Evolutionary conservation across 768 basidiomycete genomes (phyloP).

Genomic region (Cantharellus anzutake): DNA sequence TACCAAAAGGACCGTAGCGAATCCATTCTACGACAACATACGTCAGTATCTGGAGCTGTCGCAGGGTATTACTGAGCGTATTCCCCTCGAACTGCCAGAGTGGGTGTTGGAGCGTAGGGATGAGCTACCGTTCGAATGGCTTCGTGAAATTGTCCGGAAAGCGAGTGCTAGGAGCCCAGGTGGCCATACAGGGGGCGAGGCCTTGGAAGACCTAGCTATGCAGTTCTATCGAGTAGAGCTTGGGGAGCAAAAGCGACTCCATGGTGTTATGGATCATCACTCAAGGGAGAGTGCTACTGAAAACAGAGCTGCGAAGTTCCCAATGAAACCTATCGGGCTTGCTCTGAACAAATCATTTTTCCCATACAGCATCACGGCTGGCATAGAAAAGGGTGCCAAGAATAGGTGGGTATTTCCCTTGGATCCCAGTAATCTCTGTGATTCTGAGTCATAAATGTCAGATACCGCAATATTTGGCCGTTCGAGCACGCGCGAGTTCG

Average conservation of each 20-base stretch:
- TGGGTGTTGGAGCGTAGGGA: constrained; percentile 30
- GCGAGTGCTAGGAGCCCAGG: background rate
- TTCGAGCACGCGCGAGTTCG: constrained; percentile 88
- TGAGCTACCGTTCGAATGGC: constrained; percentile 67
- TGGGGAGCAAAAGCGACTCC: constrained; percentile 73
- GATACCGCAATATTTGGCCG: constrained; percentile 95
- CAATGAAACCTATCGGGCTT: background rate
- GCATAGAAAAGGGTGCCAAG: constrained; percentile 84
- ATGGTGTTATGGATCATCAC: constrained; percentile 86
- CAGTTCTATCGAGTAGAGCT: constrained; percentile 90
- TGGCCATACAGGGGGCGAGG: constrained; percentile 34
- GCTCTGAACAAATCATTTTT: constrained; percentile 22
- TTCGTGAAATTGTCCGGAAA: constrained; percentile 47
- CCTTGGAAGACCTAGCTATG: constrained; percentile 64
- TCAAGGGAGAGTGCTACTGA: constrained; percentile 24
- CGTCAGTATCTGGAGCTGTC: constrained; percentile 73
- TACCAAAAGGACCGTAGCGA: constrained; percentile 28
- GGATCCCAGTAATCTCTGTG: background rate
- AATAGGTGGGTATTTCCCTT: constrained; percentile 41
- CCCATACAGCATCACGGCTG: constrained; percentile 89
- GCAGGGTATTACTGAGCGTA: constrained; percentile 48
- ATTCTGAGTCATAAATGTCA: constrained; percentile 15
- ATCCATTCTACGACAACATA: constrained; percentile 93
- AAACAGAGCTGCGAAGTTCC: constrained; percentile 8
- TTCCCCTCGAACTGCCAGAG: constrained; percentile 42